Evolutionary conservation across 1,284 basidiomycete species (phyloP).

Genomic region (Coniophora puteana): DNA sequence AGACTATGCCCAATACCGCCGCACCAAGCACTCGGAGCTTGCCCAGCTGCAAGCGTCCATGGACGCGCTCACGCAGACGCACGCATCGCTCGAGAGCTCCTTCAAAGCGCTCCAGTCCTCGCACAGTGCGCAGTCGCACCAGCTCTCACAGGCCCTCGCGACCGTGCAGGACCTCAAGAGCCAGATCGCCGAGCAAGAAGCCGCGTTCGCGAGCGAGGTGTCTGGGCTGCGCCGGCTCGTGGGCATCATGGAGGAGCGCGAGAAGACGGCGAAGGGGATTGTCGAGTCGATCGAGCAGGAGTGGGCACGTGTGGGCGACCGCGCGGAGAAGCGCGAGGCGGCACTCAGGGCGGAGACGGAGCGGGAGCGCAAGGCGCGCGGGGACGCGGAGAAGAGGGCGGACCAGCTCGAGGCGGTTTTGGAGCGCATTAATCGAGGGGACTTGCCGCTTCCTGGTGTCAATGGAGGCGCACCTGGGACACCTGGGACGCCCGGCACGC

Average conservation of each 20-base stretch:
- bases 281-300: conserved; percentile 77
- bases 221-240: conserved; percentile 69
- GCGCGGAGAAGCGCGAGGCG: conserved; percentile 64
- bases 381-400: conserved; percentile 57
- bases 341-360: conserved; percentile 64
- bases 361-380: conserved; percentile 54
- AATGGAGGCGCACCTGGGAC: conserved; percentile 39
- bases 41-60: conserved; percentile 69
- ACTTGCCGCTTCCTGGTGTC: conserved; percentile 55
- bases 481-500: conserved; percentile 47
- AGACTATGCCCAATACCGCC: conserved; percentile 70
- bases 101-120: conserved; percentile 69
- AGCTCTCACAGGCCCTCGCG: conserved; percentile 67
- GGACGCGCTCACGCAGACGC: conserved; percentile 63
- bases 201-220: conserved; percentile 72
- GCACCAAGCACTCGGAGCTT: conserved; percentile 70
- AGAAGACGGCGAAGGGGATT: conserved; percentile 73
- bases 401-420: conserved; percentile 62
- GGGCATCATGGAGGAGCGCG: conserved; percentile 78
- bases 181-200: conserved; percentile 76
- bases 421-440: conserved; percentile 63
- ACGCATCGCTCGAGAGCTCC: conserved; percentile 57
- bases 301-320: conserved; percentile 69
- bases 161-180: conserved; percentile 69
- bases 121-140: conserved; percentile 61